Percentiles rank a stretch among this genome's conserved stretches.
phyloP scores from a whole-genome alignment of 2,329 filamentous ascomycete species.

The Sclerotinia nivalis region DNA sequence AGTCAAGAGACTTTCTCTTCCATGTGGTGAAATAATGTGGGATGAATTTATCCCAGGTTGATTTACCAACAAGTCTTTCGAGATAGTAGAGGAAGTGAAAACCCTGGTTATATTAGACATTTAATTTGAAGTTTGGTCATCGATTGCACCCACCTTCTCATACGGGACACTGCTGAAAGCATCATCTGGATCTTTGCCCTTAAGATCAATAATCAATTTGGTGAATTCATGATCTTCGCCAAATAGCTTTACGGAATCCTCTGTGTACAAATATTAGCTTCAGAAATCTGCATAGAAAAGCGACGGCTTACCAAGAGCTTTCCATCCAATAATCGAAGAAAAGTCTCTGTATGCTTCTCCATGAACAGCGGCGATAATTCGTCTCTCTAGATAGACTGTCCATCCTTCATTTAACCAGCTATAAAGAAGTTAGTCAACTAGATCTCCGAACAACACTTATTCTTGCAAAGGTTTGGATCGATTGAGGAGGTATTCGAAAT shows the following conservation, averaged over 20 bases:
- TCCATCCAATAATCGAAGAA: slow-evolving; percentile 95
- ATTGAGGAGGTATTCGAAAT: not conserved
- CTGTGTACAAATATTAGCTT: slow-evolving; percentile 40
- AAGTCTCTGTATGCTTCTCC: slow-evolving; percentile 88
- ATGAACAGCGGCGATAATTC: slow-evolving; percentile 75
- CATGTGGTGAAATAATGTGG: slow-evolving; percentile 90
- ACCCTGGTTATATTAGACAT: slow-evolving; percentile 48
- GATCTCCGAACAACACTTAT: not conserved
- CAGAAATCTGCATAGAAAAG: not conserved
- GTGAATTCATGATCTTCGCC: slow-evolving; percentile 90
- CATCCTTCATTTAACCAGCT: slow-evolving; percentile 78
- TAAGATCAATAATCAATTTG: slow-evolving; percentile 82
- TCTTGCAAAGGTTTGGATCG: not conserved
- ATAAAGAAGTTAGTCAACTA: not conserved
- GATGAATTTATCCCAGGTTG: slow-evolving; percentile 94
- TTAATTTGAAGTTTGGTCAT: not conserved
- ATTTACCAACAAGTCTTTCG: slow-evolving; percentile 78
- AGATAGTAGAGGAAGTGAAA: slow-evolving; percentile 93
- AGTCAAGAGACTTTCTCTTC: slow-evolving; percentile 84
- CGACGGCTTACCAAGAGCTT: slow-evolving; percentile 51
- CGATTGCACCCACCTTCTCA: slow-evolving; percentile 61
- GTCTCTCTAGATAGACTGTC: slow-evolving; percentile 92
- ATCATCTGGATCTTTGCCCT: slow-evolving; percentile 91
- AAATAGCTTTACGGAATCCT: slow-evolving; percentile 76
- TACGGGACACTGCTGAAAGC: slow-evolving; percentile 92